Evolutionary conservation across 768 basidiomycete genomes (phyloP), one percentile per base, ranked within the genome.

Genomic region (Hypholoma sublateritium): DNA sequence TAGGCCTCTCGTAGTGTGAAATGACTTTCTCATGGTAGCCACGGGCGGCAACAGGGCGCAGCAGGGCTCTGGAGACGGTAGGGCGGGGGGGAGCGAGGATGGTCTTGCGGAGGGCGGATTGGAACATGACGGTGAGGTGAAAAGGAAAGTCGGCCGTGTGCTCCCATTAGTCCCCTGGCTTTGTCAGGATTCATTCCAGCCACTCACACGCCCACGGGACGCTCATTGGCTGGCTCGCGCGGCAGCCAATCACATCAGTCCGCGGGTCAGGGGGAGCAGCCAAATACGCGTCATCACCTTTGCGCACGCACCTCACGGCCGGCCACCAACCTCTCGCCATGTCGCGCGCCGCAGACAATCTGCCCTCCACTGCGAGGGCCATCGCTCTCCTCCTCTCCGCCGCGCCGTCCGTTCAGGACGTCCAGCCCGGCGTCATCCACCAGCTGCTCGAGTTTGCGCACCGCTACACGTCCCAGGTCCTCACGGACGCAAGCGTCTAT

Each of bases 1-100:
- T 86, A 62, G 97, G 97, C 74, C 84, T 86, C 80, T 98, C 96
- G 73, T 98, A 98, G 76, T 98, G 97, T 22, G 92, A 90, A 62
- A 95, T 93, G 49, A 98, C 96, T 68, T 98, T 97, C 72, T 95
- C 93, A 69, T 98, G 95, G 70, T 98, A 98, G 4, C 77, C 80
- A 65, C 95, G 86, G 64, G 80, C 77, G 53, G 82, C 70, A 17
- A 81, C 67, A n/a, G 87, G 84, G 3, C 79, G 72, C 11, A 80
- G 53, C 24, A 73, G 67, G 32, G 75, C 62, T 53, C 75, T 76
- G 28, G 75, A 59, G 42, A 74, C 64, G 50, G 62, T 72, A 36
- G 79, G 74, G 60, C 82, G 79, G 57, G 82, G 72, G 62, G 76
- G 71, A 59, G 71, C 72, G 67, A 83, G 70, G 42, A 83, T 60